Evolutionary conservation across 2,329 filamentous ascomycete species (phyloP).

Genomic region (Epichloe typhina): DNA sequence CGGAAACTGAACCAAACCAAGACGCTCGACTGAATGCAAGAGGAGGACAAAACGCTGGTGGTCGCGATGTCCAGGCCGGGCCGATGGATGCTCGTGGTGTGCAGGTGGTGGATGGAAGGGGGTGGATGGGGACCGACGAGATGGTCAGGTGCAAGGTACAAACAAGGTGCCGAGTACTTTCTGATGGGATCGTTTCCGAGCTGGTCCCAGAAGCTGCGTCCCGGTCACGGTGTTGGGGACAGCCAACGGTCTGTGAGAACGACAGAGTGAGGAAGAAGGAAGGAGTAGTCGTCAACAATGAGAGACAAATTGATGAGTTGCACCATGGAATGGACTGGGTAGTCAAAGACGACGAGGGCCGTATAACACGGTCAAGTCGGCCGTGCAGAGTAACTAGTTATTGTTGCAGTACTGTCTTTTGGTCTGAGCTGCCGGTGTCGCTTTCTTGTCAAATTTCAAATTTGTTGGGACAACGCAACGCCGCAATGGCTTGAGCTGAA

Average conservation of each 20-base stretch:
- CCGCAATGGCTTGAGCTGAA: no score
- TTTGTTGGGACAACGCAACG: no score
- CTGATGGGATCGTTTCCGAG: no score
- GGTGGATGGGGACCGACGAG: no score
- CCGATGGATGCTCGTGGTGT: neutral
- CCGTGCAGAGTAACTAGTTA: no score
- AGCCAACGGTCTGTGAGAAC: neutral
- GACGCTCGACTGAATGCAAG: neutral
- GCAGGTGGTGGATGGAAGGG: no score
- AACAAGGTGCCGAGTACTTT: no score
- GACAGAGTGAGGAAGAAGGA: neutral
- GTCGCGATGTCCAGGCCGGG: neutral
- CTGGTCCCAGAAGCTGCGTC: no score
- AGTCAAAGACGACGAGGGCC: neutral
- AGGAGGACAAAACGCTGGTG: neutral
- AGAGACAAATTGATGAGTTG: neutral
- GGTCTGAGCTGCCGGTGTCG: no score
- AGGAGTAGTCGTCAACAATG: neutral
- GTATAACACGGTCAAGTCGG: neutral
- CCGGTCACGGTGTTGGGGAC: neutral
- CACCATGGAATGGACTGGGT: neutral
- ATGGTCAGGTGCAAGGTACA: no score
- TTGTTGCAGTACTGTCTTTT: no score
- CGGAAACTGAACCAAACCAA: slow-evolving; percentile 1
- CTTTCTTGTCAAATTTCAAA: no score